Conservation (phyloP, 768 basidiomycete species). For the Termitomyces eurrhizus region DNA sequence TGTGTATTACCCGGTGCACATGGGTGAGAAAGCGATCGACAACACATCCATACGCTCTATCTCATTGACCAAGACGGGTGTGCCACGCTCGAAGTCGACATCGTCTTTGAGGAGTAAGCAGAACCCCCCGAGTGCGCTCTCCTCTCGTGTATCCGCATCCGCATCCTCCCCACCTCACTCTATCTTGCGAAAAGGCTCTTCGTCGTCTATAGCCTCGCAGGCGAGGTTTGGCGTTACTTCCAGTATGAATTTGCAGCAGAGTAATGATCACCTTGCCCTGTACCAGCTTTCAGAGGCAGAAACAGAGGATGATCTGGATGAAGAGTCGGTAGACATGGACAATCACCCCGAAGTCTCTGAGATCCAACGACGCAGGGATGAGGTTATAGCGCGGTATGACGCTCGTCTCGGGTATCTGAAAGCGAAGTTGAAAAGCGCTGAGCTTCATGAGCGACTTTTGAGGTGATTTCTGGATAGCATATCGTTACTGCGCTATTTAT, state of each 20-base stretch:
- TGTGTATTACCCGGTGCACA: conserved; percentile 8
- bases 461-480: conserved; percentile 12
- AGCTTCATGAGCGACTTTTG: conserved; percentile 51
- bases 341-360: conserved; percentile 51
- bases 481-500: neutral
- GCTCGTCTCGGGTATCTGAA: conserved; percentile 70
- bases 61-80: conserved; percentile 35
- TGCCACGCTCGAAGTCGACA: conserved; percentile 41
- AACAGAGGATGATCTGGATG: conserved; percentile 18
- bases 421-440: conserved; percentile 73
- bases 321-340: conserved; percentile 19
- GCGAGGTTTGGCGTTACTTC: conserved; percentile 33
- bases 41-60: conserved; percentile 39
- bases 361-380: conserved; percentile 59
- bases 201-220: conserved; percentile 56
- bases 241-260: conserved; percentile 33
- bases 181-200: conserved; percentile 41
- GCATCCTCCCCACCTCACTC: conserved; percentile 19
- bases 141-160: conserved; percentile 22
- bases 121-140: conserved; percentile 25
- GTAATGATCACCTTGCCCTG: conserved; percentile 41
- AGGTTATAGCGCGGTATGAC: conserved; percentile 66
- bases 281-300: conserved; percentile 19
- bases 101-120: conserved; percentile 25
- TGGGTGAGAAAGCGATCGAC: conserved; percentile 27